Evolutionary conservation across 139 green algal genomes (phyloP), one percentile per base, ranked within the genome.

Genomic region (Eudorina sp.): DNA sequence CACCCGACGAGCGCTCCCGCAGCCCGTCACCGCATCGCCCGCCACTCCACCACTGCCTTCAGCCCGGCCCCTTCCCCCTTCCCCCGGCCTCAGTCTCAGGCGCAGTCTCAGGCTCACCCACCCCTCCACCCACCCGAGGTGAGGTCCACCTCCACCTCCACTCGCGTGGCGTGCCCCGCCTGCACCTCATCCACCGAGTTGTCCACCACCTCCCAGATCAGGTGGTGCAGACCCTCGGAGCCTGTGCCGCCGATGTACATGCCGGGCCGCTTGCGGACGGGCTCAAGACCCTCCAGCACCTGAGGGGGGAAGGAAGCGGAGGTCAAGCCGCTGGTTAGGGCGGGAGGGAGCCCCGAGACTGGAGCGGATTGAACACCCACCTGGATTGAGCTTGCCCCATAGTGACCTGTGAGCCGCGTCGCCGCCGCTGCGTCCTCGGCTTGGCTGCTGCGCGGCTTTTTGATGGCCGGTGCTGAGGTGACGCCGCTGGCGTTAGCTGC

Each of bases 201-300:
- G 94, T 99, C 98, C 78, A 99, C 86, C 62, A 99, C 96, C 92
- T 99, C 98, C 75, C 96, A 99, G 41, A 99, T 91, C 80, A 99
- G 91, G 89, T 99, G 98, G 86, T 99, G 98, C 80, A 99, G 90
- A 0, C 98, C 98, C 0, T 95, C 89, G 55, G 94, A 81, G 21
- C 96, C 96, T 4, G 98, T 99, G 89, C 94, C 98, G 83, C 98
- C 98, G 78, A 99, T 99, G 94, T 99, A 99, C 98, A 99, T 99
- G 85, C 98, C 98, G 6, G 98, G 98, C 9, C 98, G 95, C 90
- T 98, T 99, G 38, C 98, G 93, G 40, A 99, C 98, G 4, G 98
- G 97, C 38, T 99, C 98, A n/a, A 99, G 92, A 8, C 98, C 98
- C 90, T 99, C 95, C 19, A 99, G 94, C 21, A 99, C 97, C 95